Conservation (phyloP, 108 stramenopile genomes). For the Stephanodiscus minutulus region DNA sequence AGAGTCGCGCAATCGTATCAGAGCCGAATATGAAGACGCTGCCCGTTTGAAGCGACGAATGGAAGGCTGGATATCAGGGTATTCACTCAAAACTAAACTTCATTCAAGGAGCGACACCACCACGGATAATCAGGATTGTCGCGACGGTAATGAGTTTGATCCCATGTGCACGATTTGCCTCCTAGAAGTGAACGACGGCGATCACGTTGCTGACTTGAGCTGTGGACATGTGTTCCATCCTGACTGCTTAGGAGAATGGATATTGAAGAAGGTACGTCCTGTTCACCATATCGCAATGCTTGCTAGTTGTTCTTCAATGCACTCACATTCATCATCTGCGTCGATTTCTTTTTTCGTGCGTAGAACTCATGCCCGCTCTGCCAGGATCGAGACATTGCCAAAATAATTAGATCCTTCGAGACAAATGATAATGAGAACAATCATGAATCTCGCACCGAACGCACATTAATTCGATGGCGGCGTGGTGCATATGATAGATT, state of each 20-base stretch:
- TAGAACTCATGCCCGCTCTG: constrained; percentile 38
- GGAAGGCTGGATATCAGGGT: constrained; percentile 30
- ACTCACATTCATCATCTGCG: background rate
- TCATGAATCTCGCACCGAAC: background rate
- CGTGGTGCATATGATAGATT: background rate
- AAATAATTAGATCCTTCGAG: constrained; percentile 23
- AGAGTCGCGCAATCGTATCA: background rate
- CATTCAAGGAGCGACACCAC: background rate
- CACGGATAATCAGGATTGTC: background rate
- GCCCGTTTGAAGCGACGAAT: constrained; percentile 12
- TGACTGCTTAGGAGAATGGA: constrained; percentile 35
- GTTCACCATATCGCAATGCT: background rate
- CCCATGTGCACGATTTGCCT: constrained; percentile 32
- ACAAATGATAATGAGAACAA: constrained; percentile 8
- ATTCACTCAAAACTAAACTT: constrained; percentile 24
- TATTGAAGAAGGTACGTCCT: constrained; percentile 30
- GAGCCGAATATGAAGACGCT: background rate
- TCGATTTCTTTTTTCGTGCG: background rate
- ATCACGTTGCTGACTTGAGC: constrained; percentile 27
- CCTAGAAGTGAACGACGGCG: constrained; percentile 18
- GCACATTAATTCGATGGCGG: background rate
- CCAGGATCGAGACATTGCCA: constrained; percentile 21
- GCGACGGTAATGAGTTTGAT: background rate
- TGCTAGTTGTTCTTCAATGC: background rate
- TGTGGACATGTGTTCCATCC: constrained; percentile 37